Evolutionary conservation across 805 yeast genomes (phyloP), one percentile per base, ranked within the genome.

Genomic region (Metschnikowia peoriensis): DNA sequence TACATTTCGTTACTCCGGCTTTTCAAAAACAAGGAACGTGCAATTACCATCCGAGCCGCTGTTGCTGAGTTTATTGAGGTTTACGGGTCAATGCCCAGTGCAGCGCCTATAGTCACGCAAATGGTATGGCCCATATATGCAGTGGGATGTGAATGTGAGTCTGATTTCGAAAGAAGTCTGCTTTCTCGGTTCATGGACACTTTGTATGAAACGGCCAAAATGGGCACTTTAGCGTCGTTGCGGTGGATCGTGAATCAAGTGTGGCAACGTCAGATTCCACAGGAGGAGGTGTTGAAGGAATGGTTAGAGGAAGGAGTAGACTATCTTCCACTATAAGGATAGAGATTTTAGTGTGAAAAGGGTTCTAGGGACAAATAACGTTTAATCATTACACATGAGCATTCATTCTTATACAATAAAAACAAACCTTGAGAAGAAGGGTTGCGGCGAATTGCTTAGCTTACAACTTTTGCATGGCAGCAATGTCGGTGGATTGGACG

Each of bases 401-500:
- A 51, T 54, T 54, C 54, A 54, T 55, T 59, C 51, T 62, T 61
- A 63, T 63, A 63, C 65, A 63, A 60, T 61, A 61, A 62, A 58
- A 57, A 53, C 51, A 44, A 43, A 44, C 52, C 39, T 22, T 22
- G 22, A 22, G 40, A 27, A 22, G 38, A 47, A 41, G 54, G 47
- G 22, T 28, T 44, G 45, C 22, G 37, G 32, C 22, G 16, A 35
- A 29, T 12, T 29, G 53, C 58, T 85, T 90, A 93, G 53, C 58
- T 85, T 90, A 93, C 80, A 93, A 83, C 82, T 93, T 93, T 78
- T 81, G 88, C 98, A 93, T 93, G 77, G 99, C 99, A 78, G 96
- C 97, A 76, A 94, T 76, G 78, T 94, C 99, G 62, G 97, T 88
- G 67, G 98, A 93, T 85, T 94, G 99, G 71, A 94, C 97, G 82